Conservation (phyloP, 1,139 yeast genomes). For the Suhomyces anneliseae region DNA sequence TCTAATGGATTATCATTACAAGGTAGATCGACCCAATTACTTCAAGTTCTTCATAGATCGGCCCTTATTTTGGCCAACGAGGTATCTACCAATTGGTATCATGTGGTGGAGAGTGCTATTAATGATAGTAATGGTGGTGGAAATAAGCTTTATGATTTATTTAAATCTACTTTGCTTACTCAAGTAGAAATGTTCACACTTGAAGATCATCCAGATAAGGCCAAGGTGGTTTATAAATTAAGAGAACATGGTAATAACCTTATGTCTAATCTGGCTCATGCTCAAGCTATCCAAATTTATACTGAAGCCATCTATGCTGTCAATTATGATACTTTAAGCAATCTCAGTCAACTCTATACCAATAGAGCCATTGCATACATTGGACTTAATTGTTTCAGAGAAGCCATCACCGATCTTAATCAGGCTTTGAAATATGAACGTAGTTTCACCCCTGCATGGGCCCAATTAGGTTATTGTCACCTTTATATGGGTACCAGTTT, state of each 20-base stretch:
- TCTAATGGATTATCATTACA: background rate
- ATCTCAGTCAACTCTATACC: constrained; percentile 37
- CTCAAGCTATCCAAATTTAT: constrained; percentile 43
- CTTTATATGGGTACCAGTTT: constrained; percentile 43
- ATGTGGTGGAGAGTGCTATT: background rate
- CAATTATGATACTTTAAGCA: constrained; percentile 15
- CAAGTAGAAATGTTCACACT: constrained; percentile 2
- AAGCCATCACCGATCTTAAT: constrained; percentile 41
- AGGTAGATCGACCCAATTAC: background rate
- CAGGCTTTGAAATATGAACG: constrained; percentile 33
- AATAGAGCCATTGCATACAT: constrained; percentile 47
- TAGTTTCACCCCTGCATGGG: constrained; percentile 46
- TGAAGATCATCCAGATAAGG: background rate
- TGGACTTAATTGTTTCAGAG: constrained; percentile 44
- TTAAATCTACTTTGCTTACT: constrained; percentile 2
- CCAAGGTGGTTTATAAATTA: constrained; percentile 18
- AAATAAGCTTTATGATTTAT: background rate
- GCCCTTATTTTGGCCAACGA: background rate
- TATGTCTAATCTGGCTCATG: constrained; percentile 38
- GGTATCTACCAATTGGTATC: background rate
- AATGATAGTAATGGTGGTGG: background rate
- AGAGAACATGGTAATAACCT: constrained; percentile 47
- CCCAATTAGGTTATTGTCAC: constrained; percentile 48
- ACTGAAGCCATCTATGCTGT: constrained; percentile 37
- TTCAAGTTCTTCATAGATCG: background rate